Conservation (phyloP, 2,329 filamentous ascomycete genomes). For the Elsinoe ampelina region DNA sequence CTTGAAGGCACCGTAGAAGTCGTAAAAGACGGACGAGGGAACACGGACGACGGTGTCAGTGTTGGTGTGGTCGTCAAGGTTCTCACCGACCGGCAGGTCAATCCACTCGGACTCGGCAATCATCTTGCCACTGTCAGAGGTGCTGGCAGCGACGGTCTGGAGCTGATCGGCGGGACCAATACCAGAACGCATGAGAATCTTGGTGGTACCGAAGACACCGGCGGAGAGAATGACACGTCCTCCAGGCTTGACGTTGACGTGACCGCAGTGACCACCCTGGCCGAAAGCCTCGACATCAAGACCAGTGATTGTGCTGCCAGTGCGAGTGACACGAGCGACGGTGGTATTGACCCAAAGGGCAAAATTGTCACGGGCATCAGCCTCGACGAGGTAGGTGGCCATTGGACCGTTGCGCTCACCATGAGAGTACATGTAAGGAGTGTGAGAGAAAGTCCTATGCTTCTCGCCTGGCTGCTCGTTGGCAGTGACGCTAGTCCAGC, state of each 20-base stretch:
- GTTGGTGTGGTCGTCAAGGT: slow-evolving; percentile 48
- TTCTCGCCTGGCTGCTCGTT: slow-evolving; percentile 53
- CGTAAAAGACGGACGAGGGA: slow-evolving; percentile 49
- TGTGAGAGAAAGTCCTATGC: slow-evolving; percentile 55
- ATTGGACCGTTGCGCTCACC: slow-evolving; percentile 62
- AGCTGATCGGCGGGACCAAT: slow-evolving; percentile 52
- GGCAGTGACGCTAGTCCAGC: slow-evolving; percentile 55
- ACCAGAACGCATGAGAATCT: slow-evolving; percentile 59
- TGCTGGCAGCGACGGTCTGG: slow-evolving; percentile 35
- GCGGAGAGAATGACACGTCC: slow-evolving; percentile 61
- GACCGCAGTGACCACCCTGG: slow-evolving; percentile 48
- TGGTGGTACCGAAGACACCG: slow-evolving; percentile 60
- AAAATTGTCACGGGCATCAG: slow-evolving; percentile 54
- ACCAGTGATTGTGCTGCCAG: slow-evolving; percentile 53
- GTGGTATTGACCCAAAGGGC: slow-evolving; percentile 56
- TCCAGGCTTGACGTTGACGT: slow-evolving; percentile 49
- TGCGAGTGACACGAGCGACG: slow-evolving; percentile 58
- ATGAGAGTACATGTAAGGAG: slow-evolving; percentile 57
- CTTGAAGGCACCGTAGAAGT: slow-evolving; percentile 55
- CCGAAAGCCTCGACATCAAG: slow-evolving; percentile 54
- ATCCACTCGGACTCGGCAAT: slow-evolving; percentile 40
- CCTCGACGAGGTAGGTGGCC: slow-evolving; percentile 59
- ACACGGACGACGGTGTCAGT: slow-evolving; percentile 46
- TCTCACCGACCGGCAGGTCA: slow-evolving; percentile 43
- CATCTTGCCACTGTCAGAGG: slow-evolving; percentile 34